A percentile compares a stretch with the other conserved stretches of the same genome.
These are phyloP conservation scores for Moniliophthora roreri DNA, from an alignment of 1,284 basidiomycete genomes.

Conservation along the genomic window DNA sequence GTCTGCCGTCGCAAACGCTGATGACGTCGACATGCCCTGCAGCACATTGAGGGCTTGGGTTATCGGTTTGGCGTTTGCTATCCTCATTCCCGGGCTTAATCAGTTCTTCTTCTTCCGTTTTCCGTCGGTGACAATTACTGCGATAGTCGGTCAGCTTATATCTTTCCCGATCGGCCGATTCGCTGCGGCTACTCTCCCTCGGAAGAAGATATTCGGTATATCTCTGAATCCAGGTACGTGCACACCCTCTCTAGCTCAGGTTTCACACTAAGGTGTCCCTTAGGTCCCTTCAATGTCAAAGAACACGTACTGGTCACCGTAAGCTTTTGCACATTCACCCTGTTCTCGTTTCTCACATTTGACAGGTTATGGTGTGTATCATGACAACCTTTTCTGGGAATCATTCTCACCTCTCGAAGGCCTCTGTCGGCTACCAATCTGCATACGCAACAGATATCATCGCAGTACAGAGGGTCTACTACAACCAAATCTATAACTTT, in stretches of 20 bases:
- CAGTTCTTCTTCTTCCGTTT: constrained; percentile 48
- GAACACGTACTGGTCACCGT: constrained; percentile 51
- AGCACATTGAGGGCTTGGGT: constrained; percentile 15
- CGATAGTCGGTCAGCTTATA: constrained; percentile 61
- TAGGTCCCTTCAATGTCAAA: constrained; percentile 63
- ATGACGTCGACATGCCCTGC: constrained; percentile 19
- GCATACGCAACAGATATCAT: constrained; percentile 78
- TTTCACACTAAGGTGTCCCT: no score
- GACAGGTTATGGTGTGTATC: constrained; percentile 51
- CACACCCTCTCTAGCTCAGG: no score
- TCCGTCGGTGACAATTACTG: constrained; percentile 23
- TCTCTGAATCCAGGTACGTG: constrained; percentile 61
- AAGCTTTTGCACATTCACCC: constrained; percentile 31
- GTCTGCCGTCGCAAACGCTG: constrained; percentile 22
- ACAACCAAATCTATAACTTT: constrained; percentile 65
- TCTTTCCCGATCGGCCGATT: constrained; percentile 63
- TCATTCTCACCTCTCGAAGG: constrained; percentile 30
- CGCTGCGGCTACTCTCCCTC: constrained; percentile 59
- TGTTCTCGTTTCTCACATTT: constrained; percentile 4
- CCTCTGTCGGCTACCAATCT: constrained; percentile 58
- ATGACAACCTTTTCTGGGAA: constrained; percentile 36
- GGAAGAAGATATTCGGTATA: constrained; percentile 55
- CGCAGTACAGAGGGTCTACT: constrained; percentile 74
- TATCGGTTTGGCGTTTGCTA: constrained; percentile 17
- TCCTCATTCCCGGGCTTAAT: constrained; percentile 33